Percentiles rank a stretch among this genome's conserved stretches.
Evolutionary conservation across 441 rosid species (phyloP).

Genomic region (Erodium texanum): DNA sequence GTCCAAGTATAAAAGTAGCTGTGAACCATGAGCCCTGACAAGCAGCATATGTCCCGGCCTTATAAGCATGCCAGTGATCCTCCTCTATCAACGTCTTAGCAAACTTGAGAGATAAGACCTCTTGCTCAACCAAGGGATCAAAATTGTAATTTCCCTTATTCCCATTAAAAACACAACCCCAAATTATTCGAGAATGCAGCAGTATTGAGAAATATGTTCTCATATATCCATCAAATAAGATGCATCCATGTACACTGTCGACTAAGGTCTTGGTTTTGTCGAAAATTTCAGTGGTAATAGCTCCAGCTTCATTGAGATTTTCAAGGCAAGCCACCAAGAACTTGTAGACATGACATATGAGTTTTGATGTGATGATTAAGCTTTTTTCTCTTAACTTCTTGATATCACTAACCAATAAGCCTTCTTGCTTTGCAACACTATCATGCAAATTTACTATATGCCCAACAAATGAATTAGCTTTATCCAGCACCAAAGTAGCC

Average conservation of each 20-base stretch:
- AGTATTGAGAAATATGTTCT: conserved; percentile 35
- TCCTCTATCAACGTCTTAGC: conserved; percentile 35
- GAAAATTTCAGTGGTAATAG: conserved; percentile 29
- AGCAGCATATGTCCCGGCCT: conserved; percentile 52
- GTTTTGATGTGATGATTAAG: conserved; percentile 25
- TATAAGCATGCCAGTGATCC: conserved; percentile 67
- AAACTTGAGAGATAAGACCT: conserved; percentile 38
- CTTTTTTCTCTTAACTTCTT: conserved; percentile 21
- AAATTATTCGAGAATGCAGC: conserved; percentile 40
- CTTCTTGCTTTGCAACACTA: conserved; percentile 27
- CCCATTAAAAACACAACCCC: conserved; percentile 28
- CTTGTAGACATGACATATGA: conserved; percentile 32
- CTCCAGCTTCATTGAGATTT: conserved; percentile 33
- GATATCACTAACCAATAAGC: conserved; percentile 22
- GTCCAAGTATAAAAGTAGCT: conserved; percentile 57
- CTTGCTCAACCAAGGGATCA: conserved; percentile 30
- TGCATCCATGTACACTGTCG: conserved; percentile 35
- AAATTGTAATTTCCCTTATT: conserved; percentile 14
- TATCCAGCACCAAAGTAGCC: conserved; percentile 41
- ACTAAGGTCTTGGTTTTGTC: conserved; percentile 42
- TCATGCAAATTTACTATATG: conserved; percentile 28
- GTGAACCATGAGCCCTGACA: conserved; percentile 66
- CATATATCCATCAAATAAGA: conserved; percentile 32
- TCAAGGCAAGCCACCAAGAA: conserved; percentile 43
- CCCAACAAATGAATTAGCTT: conserved; percentile 34